A percentile compares a stretch with the other conserved stretches of the same genome.
These are phyloP conservation scores for Leishmania arabica DNA, from an alignment of 208 protist species.

Conservation along the genomic window DNA sequence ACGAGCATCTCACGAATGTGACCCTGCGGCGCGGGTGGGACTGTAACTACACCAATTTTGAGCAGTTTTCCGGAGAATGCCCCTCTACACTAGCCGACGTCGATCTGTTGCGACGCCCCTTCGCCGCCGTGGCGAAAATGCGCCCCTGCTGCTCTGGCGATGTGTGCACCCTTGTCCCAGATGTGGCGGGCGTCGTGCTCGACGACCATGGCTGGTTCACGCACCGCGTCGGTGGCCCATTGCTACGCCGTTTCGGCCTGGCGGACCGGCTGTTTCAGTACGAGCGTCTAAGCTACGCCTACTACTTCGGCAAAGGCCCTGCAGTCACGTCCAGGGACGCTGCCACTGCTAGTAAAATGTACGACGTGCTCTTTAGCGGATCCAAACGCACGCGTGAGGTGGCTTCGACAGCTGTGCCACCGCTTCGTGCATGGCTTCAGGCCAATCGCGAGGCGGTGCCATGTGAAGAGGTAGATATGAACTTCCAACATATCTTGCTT, in stretches of 20 bases:
- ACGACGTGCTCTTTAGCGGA: constrained; percentile 63
- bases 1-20: constrained; percentile 49
- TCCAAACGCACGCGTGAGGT: constrained; percentile 10
- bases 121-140: constrained; percentile 36
- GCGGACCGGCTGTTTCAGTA: constrained; percentile 61
- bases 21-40: constrained; percentile 51
- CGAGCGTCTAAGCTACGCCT: constrained; percentile 38
- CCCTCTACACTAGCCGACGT: constrained; percentile 1
- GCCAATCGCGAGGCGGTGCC: constrained; percentile 5
- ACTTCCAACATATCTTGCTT: constrained; percentile 68
- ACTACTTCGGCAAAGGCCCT: neutral
- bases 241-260: constrained; percentile 49
- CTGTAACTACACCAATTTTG: constrained; percentile 59
- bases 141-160: constrained; percentile 32
- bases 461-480: constrained; percentile 44
- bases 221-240: constrained; percentile 47
- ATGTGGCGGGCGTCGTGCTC: constrained; percentile 28
- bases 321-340: neutral
- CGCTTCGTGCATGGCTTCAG: constrained; percentile 18
- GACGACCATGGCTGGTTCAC: constrained; percentile 48
- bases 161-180: constrained; percentile 39
- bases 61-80: constrained; percentile 22
- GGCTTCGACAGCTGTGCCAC: constrained; percentile 1
- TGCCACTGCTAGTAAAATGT: constrained; percentile 19
- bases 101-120: constrained; percentile 15